A percentile compares a stretch with the other conserved stretches of the same genome.
Evolutionary conservation across 2,329 filamentous ascomycete species (phyloP).

Genomic region (Fusarium lyarnte): DNA sequence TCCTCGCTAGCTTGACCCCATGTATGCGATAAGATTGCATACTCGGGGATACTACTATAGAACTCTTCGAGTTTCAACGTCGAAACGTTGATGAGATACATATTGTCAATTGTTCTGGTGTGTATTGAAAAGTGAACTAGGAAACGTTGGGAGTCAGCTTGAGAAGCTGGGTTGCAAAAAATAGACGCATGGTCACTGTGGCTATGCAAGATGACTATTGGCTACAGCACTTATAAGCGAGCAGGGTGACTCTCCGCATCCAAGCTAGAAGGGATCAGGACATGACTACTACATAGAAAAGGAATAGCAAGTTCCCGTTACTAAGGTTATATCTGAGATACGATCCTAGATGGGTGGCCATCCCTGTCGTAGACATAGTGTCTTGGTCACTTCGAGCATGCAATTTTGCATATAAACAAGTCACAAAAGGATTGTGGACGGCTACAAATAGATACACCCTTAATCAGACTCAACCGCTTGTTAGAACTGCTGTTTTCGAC

Average conservation of each 20-base stretch:
- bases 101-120: neutral
- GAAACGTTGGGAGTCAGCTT: neutral
- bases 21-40: constrained; percentile 36
- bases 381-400: neutral
- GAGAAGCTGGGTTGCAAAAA: neutral
- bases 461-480: no score
- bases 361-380: neutral
- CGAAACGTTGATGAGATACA: constrained; percentile 34
- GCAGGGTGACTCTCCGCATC: neutral
- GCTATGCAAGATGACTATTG: neutral
- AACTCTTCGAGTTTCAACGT: constrained; percentile 25
- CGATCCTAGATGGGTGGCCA: neutral
- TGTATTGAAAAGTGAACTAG: fast-evolving
- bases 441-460: neutral
- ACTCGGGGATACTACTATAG: constrained; percentile 16
- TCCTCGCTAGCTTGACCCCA: constrained; percentile 20
- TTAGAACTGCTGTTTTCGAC: neutral
- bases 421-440: fast-evolving
- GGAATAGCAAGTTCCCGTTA: no score
- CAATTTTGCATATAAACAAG: neutral
- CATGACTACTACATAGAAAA: no score
- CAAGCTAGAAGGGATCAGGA: neutral
- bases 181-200: neutral
- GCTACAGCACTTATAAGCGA: neutral
- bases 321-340: neutral